A percentile compares a stretch with the other conserved stretches of the same genome.
Conservation (phyloP, 257 asterid genomes). For the Solanum medicagineum region DNA sequence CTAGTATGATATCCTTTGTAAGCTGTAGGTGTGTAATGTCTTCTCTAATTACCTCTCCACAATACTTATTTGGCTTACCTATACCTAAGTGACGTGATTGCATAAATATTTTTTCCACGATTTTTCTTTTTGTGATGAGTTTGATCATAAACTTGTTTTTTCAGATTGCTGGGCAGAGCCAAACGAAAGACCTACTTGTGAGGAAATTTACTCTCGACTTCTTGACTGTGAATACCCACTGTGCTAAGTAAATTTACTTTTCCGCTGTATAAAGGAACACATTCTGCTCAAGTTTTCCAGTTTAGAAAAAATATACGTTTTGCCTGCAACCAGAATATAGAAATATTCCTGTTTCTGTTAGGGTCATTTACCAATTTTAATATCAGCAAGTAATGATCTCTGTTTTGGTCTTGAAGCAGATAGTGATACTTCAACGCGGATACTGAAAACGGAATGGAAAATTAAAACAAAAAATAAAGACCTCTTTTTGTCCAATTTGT, state of each 20-base stretch:
- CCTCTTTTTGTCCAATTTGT: neutral
- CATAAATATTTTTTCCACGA: neutral
- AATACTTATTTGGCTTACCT: neutral
- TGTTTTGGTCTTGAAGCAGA: neutral
- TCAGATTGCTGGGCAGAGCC: slow-evolving; percentile 90
- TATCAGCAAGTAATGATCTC: neutral
- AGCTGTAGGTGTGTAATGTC: neutral
- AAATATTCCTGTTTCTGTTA: neutral
- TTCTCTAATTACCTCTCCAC: neutral
- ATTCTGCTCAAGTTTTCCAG: slow-evolving; percentile 28
- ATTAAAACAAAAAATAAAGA: neutral
- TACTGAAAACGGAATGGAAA: neutral
- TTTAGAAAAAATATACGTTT: neutral
- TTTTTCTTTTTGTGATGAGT: neutral
- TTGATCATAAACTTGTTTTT: neutral
- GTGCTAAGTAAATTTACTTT: slow-evolving; percentile 25
- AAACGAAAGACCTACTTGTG: slow-evolving; percentile 66
- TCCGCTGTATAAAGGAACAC: slow-evolving; percentile 12
- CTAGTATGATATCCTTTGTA: neutral
- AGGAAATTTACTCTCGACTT: slow-evolving; percentile 59
- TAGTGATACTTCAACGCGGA: neutral
- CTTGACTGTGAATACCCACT: slow-evolving; percentile 70
- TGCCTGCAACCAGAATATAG: neutral
- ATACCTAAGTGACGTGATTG: neutral
- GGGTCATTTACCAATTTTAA: neutral